phyloP scores from a whole-genome alignment of 805 yeast genomes.

The Wickerhamiella nectarea region DNA sequence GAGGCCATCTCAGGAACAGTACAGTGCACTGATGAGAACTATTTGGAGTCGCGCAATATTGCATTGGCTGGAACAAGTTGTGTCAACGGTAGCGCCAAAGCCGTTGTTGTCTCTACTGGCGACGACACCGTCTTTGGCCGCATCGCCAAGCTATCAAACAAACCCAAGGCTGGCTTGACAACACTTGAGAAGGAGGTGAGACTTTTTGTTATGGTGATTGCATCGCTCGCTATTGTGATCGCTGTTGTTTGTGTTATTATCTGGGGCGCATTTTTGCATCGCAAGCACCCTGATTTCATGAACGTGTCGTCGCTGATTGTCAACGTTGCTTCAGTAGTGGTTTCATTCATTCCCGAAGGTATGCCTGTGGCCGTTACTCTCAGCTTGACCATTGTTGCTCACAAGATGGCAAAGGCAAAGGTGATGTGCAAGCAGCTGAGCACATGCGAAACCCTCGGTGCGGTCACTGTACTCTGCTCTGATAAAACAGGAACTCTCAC shows the following conservation, averaged over 20 bases:
- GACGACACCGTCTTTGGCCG: slow-evolving; percentile 78
- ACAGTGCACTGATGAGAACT: slow-evolving; percentile 23
- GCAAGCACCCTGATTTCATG: slow-evolving; percentile 90
- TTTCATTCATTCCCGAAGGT: slow-evolving; percentile 96
- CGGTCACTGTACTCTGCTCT: slow-evolving; percentile 38
- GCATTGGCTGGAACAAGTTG: slow-evolving; percentile 94
- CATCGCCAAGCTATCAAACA: slow-evolving; percentile 87
- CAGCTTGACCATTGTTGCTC: slow-evolving; percentile 64
- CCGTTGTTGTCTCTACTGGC: slow-evolving; percentile 82
- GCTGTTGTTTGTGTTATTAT: slow-evolving; percentile 75
- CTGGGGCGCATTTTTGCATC: slow-evolving; percentile 55
- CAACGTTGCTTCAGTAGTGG: slow-evolving; percentile 71
- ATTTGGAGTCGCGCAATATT: slow-evolving; percentile 54
- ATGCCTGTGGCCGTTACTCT: slow-evolving; percentile 92
- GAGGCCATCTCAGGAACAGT: slow-evolving; percentile 50
- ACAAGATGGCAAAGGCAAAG: slow-evolving; percentile 32
- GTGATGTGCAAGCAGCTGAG: slow-evolving; percentile 35
- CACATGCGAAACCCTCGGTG: slow-evolving; percentile 42
- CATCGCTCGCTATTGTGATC: slow-evolving; percentile 54
- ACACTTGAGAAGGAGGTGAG: slow-evolving; percentile 4
- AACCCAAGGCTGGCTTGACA: slow-evolving; percentile 91
- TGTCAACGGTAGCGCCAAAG: slow-evolving; percentile 84
- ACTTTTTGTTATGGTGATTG: slow-evolving; percentile 21
- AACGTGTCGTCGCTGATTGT: slow-evolving; percentile 59
- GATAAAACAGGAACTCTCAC: slow-evolving; percentile 37